Conservation (phyloP, 331 rosid species). For the Pyrus hybrid region DNA sequence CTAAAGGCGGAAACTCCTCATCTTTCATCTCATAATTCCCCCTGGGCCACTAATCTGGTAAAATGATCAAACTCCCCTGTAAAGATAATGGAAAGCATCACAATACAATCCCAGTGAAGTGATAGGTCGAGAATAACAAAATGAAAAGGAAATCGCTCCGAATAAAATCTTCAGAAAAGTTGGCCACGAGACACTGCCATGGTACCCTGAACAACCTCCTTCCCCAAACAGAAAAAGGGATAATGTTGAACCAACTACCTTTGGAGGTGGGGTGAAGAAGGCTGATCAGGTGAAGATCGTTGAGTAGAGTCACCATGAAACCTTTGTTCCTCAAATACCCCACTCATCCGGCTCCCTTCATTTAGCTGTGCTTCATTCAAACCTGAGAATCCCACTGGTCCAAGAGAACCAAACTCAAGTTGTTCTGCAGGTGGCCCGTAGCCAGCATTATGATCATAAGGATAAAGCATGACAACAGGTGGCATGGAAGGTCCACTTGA, state of each 20-base stretch:
- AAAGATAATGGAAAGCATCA: slow-evolving; percentile 23
- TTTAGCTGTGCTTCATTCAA: slow-evolving; percentile 57
- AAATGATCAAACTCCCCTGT: slow-evolving; percentile 42
- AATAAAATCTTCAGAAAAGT: neutral
- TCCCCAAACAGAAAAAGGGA: neutral
- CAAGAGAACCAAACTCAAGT: slow-evolving; percentile 90
- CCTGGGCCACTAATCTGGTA: slow-evolving; percentile 30
- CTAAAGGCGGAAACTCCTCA: slow-evolving; percentile 25
- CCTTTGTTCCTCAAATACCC: slow-evolving; percentile 66
- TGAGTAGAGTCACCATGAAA: slow-evolving; percentile 56
- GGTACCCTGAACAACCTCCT: neutral
- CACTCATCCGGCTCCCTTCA: slow-evolving; percentile 52
- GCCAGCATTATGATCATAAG: slow-evolving; percentile 61
- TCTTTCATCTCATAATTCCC: slow-evolving; percentile 28
- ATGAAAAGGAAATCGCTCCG: neutral
- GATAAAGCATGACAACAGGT: slow-evolving; percentile 82
- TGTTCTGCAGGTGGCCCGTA: slow-evolving; percentile 57
- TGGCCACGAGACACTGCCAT: neutral
- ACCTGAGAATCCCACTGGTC: slow-evolving; percentile 64
- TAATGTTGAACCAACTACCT: slow-evolving; percentile 36
- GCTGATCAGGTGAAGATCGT: slow-evolving; percentile 72
- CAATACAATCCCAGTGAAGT: slow-evolving; percentile 14
- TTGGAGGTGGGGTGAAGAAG: slow-evolving; percentile 71
- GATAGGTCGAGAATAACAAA: neutral
- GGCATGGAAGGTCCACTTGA: slow-evolving; percentile 76